A percentile compares a stretch with the other conserved stretches of the same genome.
Evolutionary conservation across 768 basidiomycete species (phyloP).

Genomic region (Mycena crocata): DNA sequence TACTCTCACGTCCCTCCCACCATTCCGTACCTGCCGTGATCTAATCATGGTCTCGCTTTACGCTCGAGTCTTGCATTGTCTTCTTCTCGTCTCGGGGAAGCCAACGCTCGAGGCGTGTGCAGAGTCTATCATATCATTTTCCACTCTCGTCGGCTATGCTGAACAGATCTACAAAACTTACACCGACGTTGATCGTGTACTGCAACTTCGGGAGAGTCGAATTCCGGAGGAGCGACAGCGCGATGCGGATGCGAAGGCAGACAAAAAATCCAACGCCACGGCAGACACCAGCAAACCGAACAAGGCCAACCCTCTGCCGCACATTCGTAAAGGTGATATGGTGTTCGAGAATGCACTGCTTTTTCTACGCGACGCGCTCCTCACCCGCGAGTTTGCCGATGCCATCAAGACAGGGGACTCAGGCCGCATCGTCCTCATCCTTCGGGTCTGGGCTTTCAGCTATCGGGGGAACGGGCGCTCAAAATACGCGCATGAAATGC

Average conservation of each 20-base stretch:
- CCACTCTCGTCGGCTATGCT: neutral
- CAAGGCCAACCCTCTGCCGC: too few relatives aligned
- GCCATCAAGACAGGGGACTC: constrained; percentile 45
- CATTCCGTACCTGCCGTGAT: constrained; percentile 49
- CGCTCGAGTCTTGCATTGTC: constrained; percentile 20
- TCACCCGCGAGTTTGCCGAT: constrained; percentile 27
- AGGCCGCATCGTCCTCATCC: constrained; percentile 40
- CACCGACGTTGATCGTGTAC: neutral
- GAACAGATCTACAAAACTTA: neutral
- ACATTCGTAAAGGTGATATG: constrained; percentile 3
- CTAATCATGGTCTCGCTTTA: constrained; percentile 42
- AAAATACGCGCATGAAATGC: constrained; percentile 50
- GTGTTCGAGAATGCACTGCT: constrained; percentile 29
- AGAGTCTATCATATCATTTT: constrained; percentile 6
- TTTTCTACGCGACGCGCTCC: constrained; percentile 27
- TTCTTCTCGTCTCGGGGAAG: neutral
- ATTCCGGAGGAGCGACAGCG: neutral
- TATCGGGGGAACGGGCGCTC: constrained; percentile 46
- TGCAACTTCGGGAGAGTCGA: neutral
- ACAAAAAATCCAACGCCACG: too few relatives aligned
- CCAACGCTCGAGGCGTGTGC: constrained; percentile 35
- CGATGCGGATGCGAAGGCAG: too few relatives aligned
- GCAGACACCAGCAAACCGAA: too few relatives aligned
- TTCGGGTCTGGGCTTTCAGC: constrained; percentile 42
- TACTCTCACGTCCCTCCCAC: constrained; percentile 46